Conservation (phyloP, 768 basidiomycete species). For the Rhodotorula diobovata region DNA sequence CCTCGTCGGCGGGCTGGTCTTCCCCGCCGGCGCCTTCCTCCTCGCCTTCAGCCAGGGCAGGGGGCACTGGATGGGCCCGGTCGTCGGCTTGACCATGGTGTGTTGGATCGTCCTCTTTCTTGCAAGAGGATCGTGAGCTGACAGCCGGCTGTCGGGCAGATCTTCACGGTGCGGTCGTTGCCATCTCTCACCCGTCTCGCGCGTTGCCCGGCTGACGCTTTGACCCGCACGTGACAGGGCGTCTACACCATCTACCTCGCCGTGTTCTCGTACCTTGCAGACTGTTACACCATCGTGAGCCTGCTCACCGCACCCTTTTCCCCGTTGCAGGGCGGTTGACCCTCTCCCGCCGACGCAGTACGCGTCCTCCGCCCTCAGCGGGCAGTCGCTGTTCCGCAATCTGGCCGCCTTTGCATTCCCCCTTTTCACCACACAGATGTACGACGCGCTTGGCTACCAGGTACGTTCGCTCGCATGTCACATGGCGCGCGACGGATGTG, state of each 20-base stretch:
- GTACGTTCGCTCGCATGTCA: conserved; percentile 41
- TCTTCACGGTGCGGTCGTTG: background rate
- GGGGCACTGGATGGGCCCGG: conserved; percentile 48
- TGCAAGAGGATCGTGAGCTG: background rate
- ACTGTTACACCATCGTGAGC: conserved; percentile 44
- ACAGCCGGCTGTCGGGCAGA: background rate
- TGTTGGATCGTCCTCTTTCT: background rate
- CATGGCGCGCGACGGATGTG: too few relatives aligned
- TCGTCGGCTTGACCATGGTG: conserved; percentile 45
- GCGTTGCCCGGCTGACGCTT: too few relatives aligned
- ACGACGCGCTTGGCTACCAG: conserved; percentile 55
- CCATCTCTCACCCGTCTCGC: background rate
- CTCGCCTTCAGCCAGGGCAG: conserved; percentile 45
- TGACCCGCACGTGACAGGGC: too few relatives aligned
- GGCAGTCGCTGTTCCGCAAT: conserved; percentile 41
- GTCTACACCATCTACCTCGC: conserved; percentile 43
- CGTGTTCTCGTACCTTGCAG: conserved; percentile 15
- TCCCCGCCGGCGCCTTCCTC: conserved; percentile 45
- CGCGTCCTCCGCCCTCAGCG: conserved; percentile 45
- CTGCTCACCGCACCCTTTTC: background rate
- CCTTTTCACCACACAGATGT: conserved; percentile 61
- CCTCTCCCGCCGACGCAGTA: conserved; percentile 31
- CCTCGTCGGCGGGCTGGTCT: conserved; percentile 25
- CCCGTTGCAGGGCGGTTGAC: too few relatives aligned
- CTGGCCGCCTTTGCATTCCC: conserved; percentile 59